These are phyloP conservation scores for Hypoxylon sp. DNA, from an alignment of 2,329 filamentous ascomycete species.

Conservation along the genomic window DNA sequence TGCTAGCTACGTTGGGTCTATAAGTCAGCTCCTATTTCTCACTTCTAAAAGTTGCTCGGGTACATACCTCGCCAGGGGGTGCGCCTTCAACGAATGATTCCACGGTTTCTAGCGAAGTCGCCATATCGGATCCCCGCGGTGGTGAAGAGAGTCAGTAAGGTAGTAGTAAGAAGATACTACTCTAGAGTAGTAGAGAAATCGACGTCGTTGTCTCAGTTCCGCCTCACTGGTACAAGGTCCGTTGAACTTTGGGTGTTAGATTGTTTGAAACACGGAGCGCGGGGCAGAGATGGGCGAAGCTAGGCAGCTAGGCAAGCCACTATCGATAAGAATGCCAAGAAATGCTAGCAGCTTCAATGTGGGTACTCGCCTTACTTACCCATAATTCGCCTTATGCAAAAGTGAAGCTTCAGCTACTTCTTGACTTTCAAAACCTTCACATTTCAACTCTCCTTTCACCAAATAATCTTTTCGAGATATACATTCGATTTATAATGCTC, in stretches of 20 bases:
- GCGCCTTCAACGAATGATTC: constrained; percentile 94
- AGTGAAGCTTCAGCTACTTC: no score
- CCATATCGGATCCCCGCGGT: constrained; percentile 45
- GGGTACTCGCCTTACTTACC: not conserved
- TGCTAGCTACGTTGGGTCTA: constrained; percentile 72
- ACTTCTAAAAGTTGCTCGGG: constrained; percentile 18
- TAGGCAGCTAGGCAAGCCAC: not conserved
- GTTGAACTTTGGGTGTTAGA: constrained; percentile 23
- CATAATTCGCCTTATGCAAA: not conserved
- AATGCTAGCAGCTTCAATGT: not conserved
- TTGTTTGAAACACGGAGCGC: constrained; percentile 29
- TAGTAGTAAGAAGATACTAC: not conserved
- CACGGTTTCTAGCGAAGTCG: constrained; percentile 70
- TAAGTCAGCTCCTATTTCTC: constrained; percentile 41
- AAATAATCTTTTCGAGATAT: not conserved
- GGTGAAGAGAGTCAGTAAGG: not conserved
- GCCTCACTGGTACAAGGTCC: constrained; percentile 6
- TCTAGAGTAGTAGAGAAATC: constrained; percentile 3
- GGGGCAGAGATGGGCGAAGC: constrained; percentile 20
- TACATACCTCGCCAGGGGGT: constrained; percentile 90
- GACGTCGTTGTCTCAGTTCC: constrained; percentile 18
- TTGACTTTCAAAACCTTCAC: not conserved
- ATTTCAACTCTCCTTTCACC: not conserved
- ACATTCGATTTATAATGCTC: not conserved
- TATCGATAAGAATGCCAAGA: constrained; percentile 23